phyloP scores from a whole-genome alignment of 2,329 filamentous ascomycete species.

The Sclerotinia minor region DNA sequence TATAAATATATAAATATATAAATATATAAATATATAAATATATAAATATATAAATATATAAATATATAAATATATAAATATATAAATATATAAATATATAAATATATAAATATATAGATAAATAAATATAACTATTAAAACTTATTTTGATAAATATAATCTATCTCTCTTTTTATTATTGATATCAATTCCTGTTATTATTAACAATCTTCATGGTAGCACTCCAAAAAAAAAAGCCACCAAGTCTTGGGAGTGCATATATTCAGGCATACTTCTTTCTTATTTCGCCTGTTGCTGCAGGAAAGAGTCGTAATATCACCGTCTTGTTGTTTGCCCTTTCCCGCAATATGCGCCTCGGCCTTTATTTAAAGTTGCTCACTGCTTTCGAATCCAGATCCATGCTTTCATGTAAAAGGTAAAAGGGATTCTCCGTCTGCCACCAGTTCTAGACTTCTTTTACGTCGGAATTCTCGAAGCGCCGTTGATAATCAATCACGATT shows the following conservation, averaged over 20 bases:
- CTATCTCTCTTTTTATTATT: too few species aligned
- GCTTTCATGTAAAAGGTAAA: not conserved
- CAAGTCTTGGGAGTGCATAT: constrained; percentile 1
- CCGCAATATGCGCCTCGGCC: constrained; percentile 12
- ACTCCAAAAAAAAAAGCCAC: not conserved
- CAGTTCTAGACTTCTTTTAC: constrained; percentile 7
- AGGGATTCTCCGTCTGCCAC: not conserved
- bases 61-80: too few species aligned
- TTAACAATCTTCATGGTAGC: not conserved
- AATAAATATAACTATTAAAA: too few species aligned
- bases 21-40: too few species aligned
- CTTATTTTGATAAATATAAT: too few species aligned
- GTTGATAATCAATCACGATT: not conserved
- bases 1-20: too few species aligned
- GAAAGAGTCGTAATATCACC: not conserved
- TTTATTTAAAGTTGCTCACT: not conserved
- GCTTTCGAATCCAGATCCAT: not conserved
- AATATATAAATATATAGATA: too few species aligned
- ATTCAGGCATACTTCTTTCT: not conserved
- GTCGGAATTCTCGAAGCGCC: not conserved
- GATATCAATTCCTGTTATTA: not conserved
- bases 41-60: too few species aligned
- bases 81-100: too few species aligned
- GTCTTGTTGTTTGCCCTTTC: constrained; percentile 3
- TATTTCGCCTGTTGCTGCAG: not conserved